Percentiles rank a stretch among this genome's conserved stretches.
phyloP scores from a whole-genome alignment of 2,329 filamentous ascomycete genomes.

The Ophiocordyceps sinensis region DNA sequence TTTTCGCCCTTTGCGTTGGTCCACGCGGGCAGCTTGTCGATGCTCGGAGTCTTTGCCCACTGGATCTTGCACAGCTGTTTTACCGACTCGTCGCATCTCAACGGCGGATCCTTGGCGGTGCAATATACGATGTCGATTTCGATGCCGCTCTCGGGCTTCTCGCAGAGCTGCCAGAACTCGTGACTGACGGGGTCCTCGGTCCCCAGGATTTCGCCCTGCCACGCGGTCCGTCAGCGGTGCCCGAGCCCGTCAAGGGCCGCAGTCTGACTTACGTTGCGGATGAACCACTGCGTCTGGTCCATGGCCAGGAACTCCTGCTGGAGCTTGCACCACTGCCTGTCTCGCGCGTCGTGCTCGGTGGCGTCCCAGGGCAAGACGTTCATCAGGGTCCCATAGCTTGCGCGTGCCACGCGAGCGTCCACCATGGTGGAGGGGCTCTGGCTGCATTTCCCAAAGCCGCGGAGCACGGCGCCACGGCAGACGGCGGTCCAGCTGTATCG shows the following conservation, averaged over 20 bases:
- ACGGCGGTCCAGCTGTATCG: slow-evolving; percentile 24
- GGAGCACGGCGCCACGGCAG: slow-evolving; percentile 17
- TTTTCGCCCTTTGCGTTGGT: slow-evolving; percentile 1
- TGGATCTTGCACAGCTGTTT: slow-evolving; percentile 4
- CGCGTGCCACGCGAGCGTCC: slow-evolving; percentile 10
- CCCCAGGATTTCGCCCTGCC: slow-evolving; percentile 3
- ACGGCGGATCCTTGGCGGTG: neutral
- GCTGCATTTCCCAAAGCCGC: slow-evolving; percentile 5
- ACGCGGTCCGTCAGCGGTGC: neutral
- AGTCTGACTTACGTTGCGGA: slow-evolving; percentile 5
- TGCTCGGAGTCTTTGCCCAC: slow-evolving; percentile 5
- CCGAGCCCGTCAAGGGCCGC: neutral
- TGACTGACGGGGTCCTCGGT: no score
- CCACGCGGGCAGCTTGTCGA: slow-evolving; percentile 2
- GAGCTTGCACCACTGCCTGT: slow-evolving; percentile 5
- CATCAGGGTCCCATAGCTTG: slow-evolving; percentile 11
- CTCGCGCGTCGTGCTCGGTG: neutral
- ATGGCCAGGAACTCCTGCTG: neutral
- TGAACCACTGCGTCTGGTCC: slow-evolving; percentile 16
- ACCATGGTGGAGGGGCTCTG: slow-evolving; percentile 3
- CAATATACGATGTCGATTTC: no score
- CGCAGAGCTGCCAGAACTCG: no score
- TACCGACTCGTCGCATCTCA: slow-evolving; percentile 3
- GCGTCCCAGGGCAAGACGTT: neutral
- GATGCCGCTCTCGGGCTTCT: no score